phyloP scores from a whole-genome alignment of 2,329 filamentous ascomycete species.

The Emmonsiellopsis sp. region DNA sequence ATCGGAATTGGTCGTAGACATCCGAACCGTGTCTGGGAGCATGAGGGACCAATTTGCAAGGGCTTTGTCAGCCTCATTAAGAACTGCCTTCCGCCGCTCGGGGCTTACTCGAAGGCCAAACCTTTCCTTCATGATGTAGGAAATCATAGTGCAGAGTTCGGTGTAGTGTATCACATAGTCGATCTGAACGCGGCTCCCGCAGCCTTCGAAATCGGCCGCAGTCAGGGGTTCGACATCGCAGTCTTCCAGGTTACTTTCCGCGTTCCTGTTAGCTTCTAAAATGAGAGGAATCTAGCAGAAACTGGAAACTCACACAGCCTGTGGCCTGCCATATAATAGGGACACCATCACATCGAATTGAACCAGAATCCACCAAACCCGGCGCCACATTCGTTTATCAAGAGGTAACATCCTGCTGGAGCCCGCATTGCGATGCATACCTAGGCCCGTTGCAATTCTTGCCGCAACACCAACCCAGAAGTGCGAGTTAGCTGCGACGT shows the following conservation, averaged over 20 bases:
- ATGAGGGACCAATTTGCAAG: slow-evolving; percentile 34
- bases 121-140: slow-evolving; percentile 32
- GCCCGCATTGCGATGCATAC: slow-evolving; percentile 42
- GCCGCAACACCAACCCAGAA: slow-evolving; percentile 46
- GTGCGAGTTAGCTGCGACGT: slow-evolving; percentile 45
- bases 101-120: slow-evolving; percentile 32
- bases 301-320: slow-evolving; percentile 34
- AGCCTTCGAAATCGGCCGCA: slow-evolving; percentile 38
- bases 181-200: slow-evolving; percentile 33
- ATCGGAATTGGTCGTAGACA: slow-evolving; percentile 32
- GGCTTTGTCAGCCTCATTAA: slow-evolving; percentile 32
- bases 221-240: slow-evolving; percentile 40
- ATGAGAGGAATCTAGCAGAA: not conserved
- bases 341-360: slow-evolving; percentile 37
- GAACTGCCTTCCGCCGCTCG: slow-evolving; percentile 31
- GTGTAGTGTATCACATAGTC: slow-evolving; percentile 41
- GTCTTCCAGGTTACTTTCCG: slow-evolving; percentile 38
- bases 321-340: slow-evolving; percentile 42
- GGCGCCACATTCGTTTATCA: slow-evolving; percentile 35
- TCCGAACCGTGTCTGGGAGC: slow-evolving; percentile 31
- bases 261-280: slow-evolving; percentile 3
- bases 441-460: slow-evolving; percentile 43
- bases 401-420: slow-evolving; percentile 30
- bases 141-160: slow-evolving; percentile 43
- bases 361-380: slow-evolving; percentile 35